Evolutionary conservation across 148 eudicot species (phyloP).

Genomic region (Camellia sinensis): DNA sequence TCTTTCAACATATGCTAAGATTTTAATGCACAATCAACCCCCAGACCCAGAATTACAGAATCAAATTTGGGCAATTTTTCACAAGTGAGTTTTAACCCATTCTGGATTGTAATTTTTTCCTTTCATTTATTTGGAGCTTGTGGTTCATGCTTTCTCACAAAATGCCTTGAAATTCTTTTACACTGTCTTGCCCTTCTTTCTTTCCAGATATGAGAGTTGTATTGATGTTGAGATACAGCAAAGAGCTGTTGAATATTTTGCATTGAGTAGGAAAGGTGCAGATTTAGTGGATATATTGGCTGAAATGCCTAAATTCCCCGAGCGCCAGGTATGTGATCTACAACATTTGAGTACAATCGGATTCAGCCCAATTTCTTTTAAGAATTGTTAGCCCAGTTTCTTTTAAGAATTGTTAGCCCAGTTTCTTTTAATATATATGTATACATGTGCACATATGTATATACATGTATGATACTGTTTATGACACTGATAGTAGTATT

Average conservation of each 20-base stretch:
- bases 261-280: conserved; percentile 83
- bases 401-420: no score
- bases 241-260: conserved; percentile 87
- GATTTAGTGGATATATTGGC: conserved; percentile 91
- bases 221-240: conserved; percentile 98
- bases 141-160: not conserved
- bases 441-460: not conserved
- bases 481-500: conserved; percentile 8
- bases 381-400: no score
- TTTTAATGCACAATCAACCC: conserved; percentile 89
- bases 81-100: conserved; percentile 53
- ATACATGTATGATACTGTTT: not conserved
- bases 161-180: conserved; percentile 10
- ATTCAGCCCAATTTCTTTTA: conserved; percentile 9
- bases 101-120: not conserved
- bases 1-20: conserved; percentile 95
- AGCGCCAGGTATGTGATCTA: conserved; percentile 63
- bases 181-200: conserved; percentile 9
- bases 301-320: conserved; percentile 99
- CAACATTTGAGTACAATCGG: not conserved
- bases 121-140: not conserved
- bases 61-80: conserved; percentile 79
- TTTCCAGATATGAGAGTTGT: conserved; percentile 84
- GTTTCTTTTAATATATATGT: no score
- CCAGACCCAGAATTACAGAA: conserved; percentile 80